Evolutionary conservation across 2,329 filamentous ascomycete species (phyloP).

Genomic region (Eutypella sp.): DNA sequence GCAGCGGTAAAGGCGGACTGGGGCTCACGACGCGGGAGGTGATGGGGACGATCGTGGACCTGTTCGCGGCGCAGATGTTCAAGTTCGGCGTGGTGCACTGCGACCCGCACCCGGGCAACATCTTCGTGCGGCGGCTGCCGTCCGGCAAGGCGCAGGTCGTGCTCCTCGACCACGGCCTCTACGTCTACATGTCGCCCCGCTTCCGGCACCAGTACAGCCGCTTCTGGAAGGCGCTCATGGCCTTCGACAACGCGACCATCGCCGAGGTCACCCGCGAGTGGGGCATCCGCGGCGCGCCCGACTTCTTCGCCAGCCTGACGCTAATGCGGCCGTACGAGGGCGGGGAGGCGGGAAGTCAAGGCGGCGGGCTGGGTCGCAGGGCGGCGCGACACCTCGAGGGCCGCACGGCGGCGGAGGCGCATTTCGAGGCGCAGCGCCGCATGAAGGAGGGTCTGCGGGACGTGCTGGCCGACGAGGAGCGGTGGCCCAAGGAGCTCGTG

Average conservation of each 20-base stretch:
- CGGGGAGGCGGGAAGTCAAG: constrained; percentile 63
- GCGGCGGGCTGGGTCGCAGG: too few relatives aligned
- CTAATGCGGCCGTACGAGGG: constrained; percentile 88
- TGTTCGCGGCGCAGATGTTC: constrained; percentile 98
- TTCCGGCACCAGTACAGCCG: constrained; percentile 82
- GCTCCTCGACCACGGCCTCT: constrained; percentile 94
- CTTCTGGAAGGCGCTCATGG: constrained; percentile 93
- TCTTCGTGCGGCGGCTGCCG: constrained; percentile 84
- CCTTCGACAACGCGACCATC: constrained; percentile 84
- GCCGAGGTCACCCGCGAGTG: constrained; percentile 67
- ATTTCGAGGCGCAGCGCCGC: constrained; percentile 83
- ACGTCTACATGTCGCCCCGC: constrained; percentile 79
- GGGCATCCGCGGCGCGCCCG: constrained; percentile 84
- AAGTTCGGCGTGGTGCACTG: constrained; percentile 94
- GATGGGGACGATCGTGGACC: constrained; percentile 93
- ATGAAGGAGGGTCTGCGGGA: constrained; percentile 65
- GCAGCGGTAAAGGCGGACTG: constrained; percentile 68
- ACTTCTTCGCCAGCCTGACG: constrained; percentile 88
- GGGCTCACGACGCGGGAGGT: constrained; percentile 79
- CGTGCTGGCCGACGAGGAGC: constrained; percentile 77
- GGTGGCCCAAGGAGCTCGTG: constrained; percentile 85
- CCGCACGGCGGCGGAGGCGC: constrained; percentile 62
- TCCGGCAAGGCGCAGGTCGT: constrained; percentile 84
- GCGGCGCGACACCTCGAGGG: constrained; percentile 59
- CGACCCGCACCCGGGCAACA: constrained; percentile 95